phyloP scores from a whole-genome alignment of 2,329 filamentous ascomycete species.

The Nemania sp. region DNA sequence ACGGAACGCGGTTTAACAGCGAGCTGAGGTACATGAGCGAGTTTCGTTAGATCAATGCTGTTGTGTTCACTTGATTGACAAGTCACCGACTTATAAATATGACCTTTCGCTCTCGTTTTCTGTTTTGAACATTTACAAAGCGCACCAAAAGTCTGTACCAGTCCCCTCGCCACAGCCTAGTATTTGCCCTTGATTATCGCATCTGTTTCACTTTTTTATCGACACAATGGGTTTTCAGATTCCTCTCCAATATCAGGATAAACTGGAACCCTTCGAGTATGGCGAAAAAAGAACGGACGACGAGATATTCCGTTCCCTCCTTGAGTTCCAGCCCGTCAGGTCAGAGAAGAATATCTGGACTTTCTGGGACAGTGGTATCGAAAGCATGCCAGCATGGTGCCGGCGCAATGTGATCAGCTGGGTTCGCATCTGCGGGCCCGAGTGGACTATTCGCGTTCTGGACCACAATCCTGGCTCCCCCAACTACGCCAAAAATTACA shows the following conservation, averaged over 20 bases:
- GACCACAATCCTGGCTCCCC: constrained; percentile 44
- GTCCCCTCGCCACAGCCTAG: too few species aligned
- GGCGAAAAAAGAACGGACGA: constrained; percentile 25
- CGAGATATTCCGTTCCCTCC: constrained; percentile 28
- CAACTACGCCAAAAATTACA: constrained; percentile 45
- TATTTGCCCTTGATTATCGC: too few species aligned
- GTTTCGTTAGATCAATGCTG: not conserved
- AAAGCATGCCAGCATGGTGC: constrained; percentile 45
- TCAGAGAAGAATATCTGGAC: constrained; percentile 49
- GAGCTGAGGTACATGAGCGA: not conserved
- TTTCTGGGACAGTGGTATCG: constrained; percentile 45
- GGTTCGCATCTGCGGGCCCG: constrained; percentile 45
- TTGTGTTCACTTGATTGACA: not conserved
- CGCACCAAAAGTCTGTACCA: too few species aligned
- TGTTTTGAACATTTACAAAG: too few species aligned
- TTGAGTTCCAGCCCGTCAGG: constrained; percentile 32
- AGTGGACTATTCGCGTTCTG: constrained; percentile 49
- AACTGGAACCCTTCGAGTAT: constrained; percentile 26
- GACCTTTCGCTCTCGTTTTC: not conserved
- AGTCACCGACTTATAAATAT: not conserved
- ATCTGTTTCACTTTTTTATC: not conserved
- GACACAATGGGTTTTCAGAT: constrained; percentile 22
- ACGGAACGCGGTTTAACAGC: not conserved
- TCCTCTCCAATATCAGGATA: constrained; percentile 25
- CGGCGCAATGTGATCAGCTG: constrained; percentile 48